Base-by-base conservation (phyloP, 257 asterid genomes). In the Plantago elongata region DNA sequence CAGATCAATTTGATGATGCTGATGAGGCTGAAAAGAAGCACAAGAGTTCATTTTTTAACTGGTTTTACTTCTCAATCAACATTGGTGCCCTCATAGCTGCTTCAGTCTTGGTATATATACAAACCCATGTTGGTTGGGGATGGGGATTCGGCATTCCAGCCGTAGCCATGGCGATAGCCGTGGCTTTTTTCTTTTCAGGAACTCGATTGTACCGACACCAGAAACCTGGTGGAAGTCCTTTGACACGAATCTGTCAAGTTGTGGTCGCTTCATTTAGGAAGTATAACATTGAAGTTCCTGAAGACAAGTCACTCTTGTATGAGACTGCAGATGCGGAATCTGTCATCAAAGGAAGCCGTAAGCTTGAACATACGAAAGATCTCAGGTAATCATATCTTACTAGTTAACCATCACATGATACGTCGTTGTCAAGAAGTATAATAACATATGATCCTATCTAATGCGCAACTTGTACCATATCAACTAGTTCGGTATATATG, bases 101-200 rank as follows among this genome's bases (percentile, higher is more conserved):
- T 11, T 84, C 88, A 8, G 81, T 79, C 60, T 66, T 84, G 40
- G 84, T 81, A 0, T 84, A 71, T 67, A 60, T 81, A 11, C 91
- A 81, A 72, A 75, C 68, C n/a, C 72, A 77, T 38, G 80, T 84
- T 9, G 85, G 85, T 6, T 81, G 91, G 91, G 77, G 76, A 2
- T 84, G 88, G 91, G 91, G 91, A n/a, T 84, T 84, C 14, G 86
- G 91, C 18, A 73, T 84, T 51, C 91, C 88, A 2, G 77, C 91
- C 4, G 88, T 75, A 18, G 74, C 88, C 1, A 84, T 84, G 88
- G 87, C 77, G 0, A 54, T 84, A 45, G 91, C 86, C 8, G 87
- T 79, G 3, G 77, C 49, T 4, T 72, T 78, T 70, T 86, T 83
- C 91, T 86, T 83, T 67, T 83, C 89, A 5, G 95, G 95, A 37